These are phyloP conservation scores for Paracoccidioides brasiliensis DNA, from an alignment of 2,329 filamentous ascomycete species.

Conservation along the genomic window DNA sequence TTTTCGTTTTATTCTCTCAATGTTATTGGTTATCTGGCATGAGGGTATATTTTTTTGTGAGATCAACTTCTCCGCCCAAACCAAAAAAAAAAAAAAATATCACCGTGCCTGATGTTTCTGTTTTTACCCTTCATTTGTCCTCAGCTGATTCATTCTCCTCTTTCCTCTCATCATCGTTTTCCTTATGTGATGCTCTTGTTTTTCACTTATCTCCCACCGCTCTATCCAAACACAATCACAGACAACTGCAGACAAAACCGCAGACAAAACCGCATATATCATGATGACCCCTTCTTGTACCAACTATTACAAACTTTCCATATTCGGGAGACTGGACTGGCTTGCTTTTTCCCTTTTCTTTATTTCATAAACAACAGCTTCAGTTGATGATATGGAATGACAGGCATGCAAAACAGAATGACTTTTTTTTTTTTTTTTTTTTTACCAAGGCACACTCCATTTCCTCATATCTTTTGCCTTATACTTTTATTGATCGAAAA, in stretches of 20 bases:
- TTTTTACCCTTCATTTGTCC: no score
- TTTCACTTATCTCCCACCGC: no score
- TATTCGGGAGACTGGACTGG: constrained; percentile 10
- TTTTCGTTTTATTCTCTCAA: constrained; percentile 10
- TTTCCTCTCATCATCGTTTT: no score
- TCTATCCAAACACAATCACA: no score
- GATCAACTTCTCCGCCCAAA: not conserved
- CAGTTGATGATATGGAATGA: not conserved
- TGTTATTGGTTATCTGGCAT: constrained; percentile 1
- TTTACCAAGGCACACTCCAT: not conserved
- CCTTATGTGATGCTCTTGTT: no score
- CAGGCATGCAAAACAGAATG: not conserved
- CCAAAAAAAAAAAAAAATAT: not conserved
- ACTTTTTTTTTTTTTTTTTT: not conserved
- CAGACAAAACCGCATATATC: not conserved
- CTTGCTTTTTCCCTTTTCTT: not conserved
- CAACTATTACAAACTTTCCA: constrained; percentile 8
- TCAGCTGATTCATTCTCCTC: no score
- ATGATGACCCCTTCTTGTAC: constrained; percentile 5
- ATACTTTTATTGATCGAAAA: not conserved
- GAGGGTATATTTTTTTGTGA: not conserved
- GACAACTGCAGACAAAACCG: no score
- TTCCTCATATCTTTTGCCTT: not conserved
- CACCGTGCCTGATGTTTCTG: no score
- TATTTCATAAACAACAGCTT: not conserved